Evolutionary conservation across 2,329 filamentous ascomycete genomes (phyloP).

Genomic region (Colletotrichum chrysophilum): DNA sequence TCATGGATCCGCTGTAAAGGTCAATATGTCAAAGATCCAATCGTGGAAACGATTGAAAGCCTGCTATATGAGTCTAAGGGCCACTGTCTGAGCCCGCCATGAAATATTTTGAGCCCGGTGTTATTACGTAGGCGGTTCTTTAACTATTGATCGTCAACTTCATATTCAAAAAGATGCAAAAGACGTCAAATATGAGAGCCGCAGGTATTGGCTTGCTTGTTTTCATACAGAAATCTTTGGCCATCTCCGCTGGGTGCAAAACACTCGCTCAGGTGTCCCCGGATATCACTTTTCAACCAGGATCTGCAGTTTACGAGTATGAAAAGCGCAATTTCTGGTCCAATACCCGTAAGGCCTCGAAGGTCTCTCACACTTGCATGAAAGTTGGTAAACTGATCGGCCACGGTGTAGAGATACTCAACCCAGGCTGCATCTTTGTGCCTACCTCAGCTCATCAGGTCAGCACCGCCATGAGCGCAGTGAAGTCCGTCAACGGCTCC

Average conservation of each 20-base stretch:
- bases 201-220: not conserved
- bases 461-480: fast-evolving
- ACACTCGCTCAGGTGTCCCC: not conserved
- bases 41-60: no score
- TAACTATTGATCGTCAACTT: no score
- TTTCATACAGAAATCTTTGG: not conserved
- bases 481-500: not conserved
- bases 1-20: not conserved
- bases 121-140: no score
- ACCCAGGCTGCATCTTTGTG: not conserved
- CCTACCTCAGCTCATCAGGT: not conserved
- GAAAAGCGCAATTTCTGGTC: not conserved
- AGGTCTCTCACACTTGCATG: no score
- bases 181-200: fast-evolving
- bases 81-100: no score
- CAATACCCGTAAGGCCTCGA: not conserved
- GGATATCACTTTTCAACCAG: not conserved
- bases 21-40: no score
- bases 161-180: not conserved
- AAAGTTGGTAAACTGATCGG: no score
- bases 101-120: no score
- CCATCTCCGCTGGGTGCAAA: not conserved
- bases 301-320: not conserved
- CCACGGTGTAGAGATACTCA: not conserved
- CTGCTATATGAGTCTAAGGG: no score